Base-by-base conservation (phyloP, 495 filamentous ascomycete species). In the Chaetomium cochliodes region DNA sequence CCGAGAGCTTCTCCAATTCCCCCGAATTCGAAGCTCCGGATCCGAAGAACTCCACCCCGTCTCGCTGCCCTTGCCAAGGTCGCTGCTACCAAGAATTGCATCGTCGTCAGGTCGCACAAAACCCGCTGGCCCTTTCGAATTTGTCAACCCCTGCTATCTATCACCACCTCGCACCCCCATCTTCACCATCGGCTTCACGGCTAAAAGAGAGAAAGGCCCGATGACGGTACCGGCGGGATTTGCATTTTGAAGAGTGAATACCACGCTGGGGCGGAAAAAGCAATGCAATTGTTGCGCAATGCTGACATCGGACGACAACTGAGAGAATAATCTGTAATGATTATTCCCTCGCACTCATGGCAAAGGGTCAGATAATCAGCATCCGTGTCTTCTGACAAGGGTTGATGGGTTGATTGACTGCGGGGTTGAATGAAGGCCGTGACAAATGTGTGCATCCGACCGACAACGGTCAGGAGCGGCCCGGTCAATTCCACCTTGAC, bases 171-270 rank as follows among this genome's bases (percentile, higher is more conserved):
- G 20, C 25, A 12, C 51, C 23, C 26, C 39, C 44, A 47, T 30
- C 44, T 26, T 56, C 41, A 46, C 41, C 23, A 47, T 39, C 51
- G 52, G 52, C 59, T 58, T 53, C 46, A 68, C 62, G 63, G 66
- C 63, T 63, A 68, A 68, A 68, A 52, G 25, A 16, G 26, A 63
- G 39, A 60, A 59, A 65, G 53, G 58, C 42, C 63, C 53, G 66
- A 65, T 44, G 28, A 58, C 57, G 47, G 56, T 52, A 18, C 61
- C 65, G 61, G 30, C 51, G 58, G 52, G 18, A 62, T 60, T 47
- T 54, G 5, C 42, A 22, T 42, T 22, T 22, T 44, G 16, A 22
- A 5, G 28, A 12, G 46, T 6, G 18, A 23, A 50, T 50, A 49
- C 39, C 26, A 65, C 63, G n/a, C 57, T 49, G 57, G 49, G 46